Conservation (phyloP, 2,329 filamentous ascomycete species). For the Sporothrix inflata region DNA sequence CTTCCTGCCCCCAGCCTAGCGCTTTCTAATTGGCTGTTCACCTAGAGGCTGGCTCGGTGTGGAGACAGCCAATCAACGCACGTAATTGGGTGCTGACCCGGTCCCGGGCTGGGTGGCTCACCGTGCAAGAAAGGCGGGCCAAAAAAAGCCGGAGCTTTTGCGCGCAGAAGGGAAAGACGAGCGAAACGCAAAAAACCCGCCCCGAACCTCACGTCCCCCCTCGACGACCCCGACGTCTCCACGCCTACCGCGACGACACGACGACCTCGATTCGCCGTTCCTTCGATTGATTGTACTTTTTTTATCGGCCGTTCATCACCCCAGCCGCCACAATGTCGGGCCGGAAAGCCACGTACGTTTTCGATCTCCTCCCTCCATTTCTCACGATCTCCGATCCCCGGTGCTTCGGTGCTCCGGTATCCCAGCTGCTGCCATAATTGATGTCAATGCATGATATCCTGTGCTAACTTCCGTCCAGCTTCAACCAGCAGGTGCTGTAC, state of each 20-base stretch:
- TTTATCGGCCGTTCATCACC: not conserved
- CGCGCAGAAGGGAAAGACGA: conserved; percentile 1
- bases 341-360: conserved; percentile 61
- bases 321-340: conserved; percentile 53
- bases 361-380: not conserved
- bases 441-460: not conserved
- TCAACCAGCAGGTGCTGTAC: conserved; percentile 90
- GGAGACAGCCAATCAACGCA: conserved; percentile 34
- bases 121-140: conserved; percentile 27
- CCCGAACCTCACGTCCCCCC: conserved; percentile 32
- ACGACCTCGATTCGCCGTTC: conserved; percentile 43
- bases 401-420: not conserved
- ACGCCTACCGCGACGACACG: conserved; percentile 27
- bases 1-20: conserved; percentile 30
- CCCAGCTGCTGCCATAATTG: not conserved
- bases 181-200: not conserved
- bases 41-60: conserved; percentile 14
- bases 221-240: conserved; percentile 26
- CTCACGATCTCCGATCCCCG: not conserved
- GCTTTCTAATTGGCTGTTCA: conserved; percentile 32
- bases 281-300: not conserved
- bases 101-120: conserved; percentile 18
- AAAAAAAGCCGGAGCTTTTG: conserved; percentile 31
- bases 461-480: conserved; percentile 59
- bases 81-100: conserved; percentile 35